These are phyloP conservation scores for Ophiorrhiza pumila DNA, from an alignment of 257 asterid species.

Conservation along the genomic window DNA sequence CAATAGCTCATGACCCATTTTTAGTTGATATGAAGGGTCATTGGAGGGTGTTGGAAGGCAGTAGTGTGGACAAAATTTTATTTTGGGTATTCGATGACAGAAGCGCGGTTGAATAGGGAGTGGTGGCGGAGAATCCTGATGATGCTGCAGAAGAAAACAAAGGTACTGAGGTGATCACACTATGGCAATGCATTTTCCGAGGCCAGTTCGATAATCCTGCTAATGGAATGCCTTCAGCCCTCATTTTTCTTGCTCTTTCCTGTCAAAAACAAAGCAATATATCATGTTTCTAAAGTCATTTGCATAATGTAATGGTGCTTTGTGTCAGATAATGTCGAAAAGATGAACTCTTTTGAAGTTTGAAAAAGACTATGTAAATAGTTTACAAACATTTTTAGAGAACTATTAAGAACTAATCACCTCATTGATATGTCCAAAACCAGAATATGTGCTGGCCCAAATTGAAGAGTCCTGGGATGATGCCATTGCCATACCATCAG, in stretches of 20 bases:
- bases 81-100: slow-evolving; percentile 31
- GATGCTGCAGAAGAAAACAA: slow-evolving; percentile 22
- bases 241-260: slow-evolving; percentile 48
- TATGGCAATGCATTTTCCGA: slow-evolving; percentile 56
- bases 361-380: not conserved
- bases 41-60: slow-evolving; percentile 34
- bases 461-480: slow-evolving; percentile 44
- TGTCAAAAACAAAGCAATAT: slow-evolving; percentile 27
- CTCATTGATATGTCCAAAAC: slow-evolving; percentile 48
- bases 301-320: not conserved
- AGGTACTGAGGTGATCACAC: slow-evolving; percentile 35
- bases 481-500: slow-evolving; percentile 42
- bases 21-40: slow-evolving; percentile 27
- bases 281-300: not conserved
- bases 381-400: not conserved
- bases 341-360: not conserved
- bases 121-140: slow-evolving; percentile 33
- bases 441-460: slow-evolving; percentile 46
- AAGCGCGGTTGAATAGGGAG: slow-evolving; percentile 35
- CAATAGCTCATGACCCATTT: not conserved
- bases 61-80: slow-evolving; percentile 34
- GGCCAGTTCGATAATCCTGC: slow-evolving; percentile 59
- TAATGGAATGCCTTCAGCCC: slow-evolving; percentile 42
- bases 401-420: slow-evolving; percentile 24
- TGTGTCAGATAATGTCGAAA: not conserved